Evolutionary conservation across 305 asterid genomes (phyloP).

Genomic region (Rubia occidens): DNA sequence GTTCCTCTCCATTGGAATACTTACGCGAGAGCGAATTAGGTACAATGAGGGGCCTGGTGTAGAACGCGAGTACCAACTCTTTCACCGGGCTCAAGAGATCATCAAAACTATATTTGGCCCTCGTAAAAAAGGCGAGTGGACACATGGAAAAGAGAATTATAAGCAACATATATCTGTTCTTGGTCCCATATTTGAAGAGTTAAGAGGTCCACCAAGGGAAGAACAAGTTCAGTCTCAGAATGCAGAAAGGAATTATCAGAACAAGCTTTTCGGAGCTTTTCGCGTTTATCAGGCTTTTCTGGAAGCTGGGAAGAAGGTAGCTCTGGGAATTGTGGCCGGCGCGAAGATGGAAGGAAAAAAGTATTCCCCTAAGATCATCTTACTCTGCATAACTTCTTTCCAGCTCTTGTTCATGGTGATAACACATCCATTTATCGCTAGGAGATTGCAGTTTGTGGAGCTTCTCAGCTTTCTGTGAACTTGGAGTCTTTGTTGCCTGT

Average conservation of each 20-base stretch:
- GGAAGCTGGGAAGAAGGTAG: conserved; percentile 49
- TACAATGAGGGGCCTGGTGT: conserved; percentile 69
- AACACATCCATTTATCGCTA: conserved; percentile 86
- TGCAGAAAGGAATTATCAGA: conserved; percentile 24
- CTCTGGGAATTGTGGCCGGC: conserved; percentile 61
- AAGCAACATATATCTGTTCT: background rate
- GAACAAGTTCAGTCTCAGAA: conserved; percentile 22
- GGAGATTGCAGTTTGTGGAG: conserved; percentile 72
- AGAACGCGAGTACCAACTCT: conserved; percentile 33
- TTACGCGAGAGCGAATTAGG: conserved; percentile 69
- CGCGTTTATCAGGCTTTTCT: conserved; percentile 72
- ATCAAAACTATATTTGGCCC: conserved; percentile 78
- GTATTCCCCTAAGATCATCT: conserved; percentile 33
- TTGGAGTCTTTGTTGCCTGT: conserved; percentile 45
- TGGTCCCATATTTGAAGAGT: background rate
- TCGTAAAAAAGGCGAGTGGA: conserved; percentile 93
- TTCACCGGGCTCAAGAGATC: conserved; percentile 79
- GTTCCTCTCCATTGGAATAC: conserved; percentile 75
- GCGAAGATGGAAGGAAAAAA: conserved; percentile 36
- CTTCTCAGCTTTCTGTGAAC: conserved; percentile 48
- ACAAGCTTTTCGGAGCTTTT: conserved; percentile 69
- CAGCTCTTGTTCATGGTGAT: conserved; percentile 89
- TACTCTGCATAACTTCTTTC: conserved; percentile 54
- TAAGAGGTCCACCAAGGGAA: background rate
- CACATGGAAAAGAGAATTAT: conserved; percentile 47